Evolutionary conservation across 1,284 basidiomycete genomes (phyloP).

Genomic region (Cryptococcus depauperatus): DNA sequence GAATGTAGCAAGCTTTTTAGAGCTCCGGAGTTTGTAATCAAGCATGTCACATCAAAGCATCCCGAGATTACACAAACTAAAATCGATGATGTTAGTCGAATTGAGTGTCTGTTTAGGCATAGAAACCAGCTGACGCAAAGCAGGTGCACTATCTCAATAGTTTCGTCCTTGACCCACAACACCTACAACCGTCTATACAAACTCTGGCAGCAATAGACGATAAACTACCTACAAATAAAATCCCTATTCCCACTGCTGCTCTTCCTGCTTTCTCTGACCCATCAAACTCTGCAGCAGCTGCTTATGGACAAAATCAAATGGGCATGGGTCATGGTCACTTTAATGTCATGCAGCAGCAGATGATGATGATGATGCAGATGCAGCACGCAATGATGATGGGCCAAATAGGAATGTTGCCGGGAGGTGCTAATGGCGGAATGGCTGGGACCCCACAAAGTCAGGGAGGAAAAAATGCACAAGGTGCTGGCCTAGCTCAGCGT

Average conservation of each 20-base stretch:
- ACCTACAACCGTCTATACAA: constrained; percentile 59
- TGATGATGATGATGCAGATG: constrained; percentile 47
- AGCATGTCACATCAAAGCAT: constrained; percentile 86
- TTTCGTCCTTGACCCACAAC: constrained; percentile 85
- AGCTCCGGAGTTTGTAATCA: constrained; percentile 88
- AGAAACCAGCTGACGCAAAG: neutral
- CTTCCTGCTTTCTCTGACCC: constrained; percentile 1
- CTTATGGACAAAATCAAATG: neutral
- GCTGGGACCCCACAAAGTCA: constrained; percentile 3
- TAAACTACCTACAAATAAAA: constrained; percentile 13
- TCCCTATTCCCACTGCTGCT: neutral
- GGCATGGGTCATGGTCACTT: constrained; percentile 12
- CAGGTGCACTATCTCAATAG: constrained; percentile 84
- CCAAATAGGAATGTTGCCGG: constrained; percentile 6
- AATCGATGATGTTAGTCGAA: constrained; percentile 39
- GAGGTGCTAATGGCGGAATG: constrained; percentile 1
- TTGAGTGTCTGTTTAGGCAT: neutral
- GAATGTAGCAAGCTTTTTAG: constrained; percentile 92
- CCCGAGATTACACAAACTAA: constrained; percentile 56
- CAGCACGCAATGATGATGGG: constrained; percentile 42
- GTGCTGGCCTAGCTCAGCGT: constrained; percentile 17
- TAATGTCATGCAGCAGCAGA: constrained; percentile 42
- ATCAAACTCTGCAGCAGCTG: neutral
- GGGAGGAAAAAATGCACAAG: constrained; percentile 1
- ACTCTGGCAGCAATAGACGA: constrained; percentile 43